Base-by-base conservation (phyloP, 2,329 filamentous ascomycete genomes). In the Ceratocystis cacaofunesta region DNA sequence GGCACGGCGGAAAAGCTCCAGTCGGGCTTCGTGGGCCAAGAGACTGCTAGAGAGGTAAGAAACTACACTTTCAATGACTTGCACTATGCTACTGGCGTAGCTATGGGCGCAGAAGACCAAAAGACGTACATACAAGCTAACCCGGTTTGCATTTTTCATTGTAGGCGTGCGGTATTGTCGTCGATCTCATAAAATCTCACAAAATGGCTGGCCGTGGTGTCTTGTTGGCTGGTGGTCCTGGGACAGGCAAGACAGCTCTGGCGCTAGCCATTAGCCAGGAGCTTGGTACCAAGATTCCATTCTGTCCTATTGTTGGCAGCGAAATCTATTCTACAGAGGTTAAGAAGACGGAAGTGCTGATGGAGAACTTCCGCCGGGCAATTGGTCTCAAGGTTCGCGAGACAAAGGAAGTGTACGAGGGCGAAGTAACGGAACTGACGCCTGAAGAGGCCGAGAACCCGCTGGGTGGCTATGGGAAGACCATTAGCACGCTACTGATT, bases 321-420 rank as follows among this genome's bases (percentile, higher is more conserved):
- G 94, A 99, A 77, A 88, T 99, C 72, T 99, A 96, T 79, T 96
- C 90, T 70, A 88, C 92, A 58, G 94, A 99, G 77, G 92, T 99
- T 69, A 99, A 99, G 85, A 99, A 99, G 85, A 99, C 94, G 62
- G 94, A 99, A 77, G 88, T 95, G 70, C 79, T 99, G 74, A 97
- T 97, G 94, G 94, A 99, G 81, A 97, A 97, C 79, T 99, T 99
- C 76, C 85, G 94, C 74, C 83, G 94, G 73, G 94, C 94, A 67
- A 99, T 99, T 75, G 94, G 92, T 43, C 82, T 99, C 70, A 92
- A 95, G 74, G 94, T 99, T 70, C 90, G 94, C 72, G 94, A 99
- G 81, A 96, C 92, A 63, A 99, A 99, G 78, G 94, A 99, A 77
- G 92, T 99, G 67, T 99, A 97, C 77, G 94, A 99, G 78, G 94